These are phyloP conservation scores for Sclerotinia subarctica DNA, from an alignment of 2,329 filamentous ascomycete species.

Conservation along the genomic window DNA sequence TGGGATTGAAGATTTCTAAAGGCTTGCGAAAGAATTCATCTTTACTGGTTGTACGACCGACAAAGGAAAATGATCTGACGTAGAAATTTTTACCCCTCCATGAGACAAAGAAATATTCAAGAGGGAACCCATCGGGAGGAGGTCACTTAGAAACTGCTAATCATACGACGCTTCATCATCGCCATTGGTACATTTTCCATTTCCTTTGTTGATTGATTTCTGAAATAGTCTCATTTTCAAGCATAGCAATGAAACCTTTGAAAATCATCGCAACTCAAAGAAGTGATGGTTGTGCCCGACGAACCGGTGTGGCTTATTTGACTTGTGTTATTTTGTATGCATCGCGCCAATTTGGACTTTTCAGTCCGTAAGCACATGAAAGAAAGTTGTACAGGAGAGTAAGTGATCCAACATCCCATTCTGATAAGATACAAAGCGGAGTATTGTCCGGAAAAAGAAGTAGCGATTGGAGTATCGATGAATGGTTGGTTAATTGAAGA, in stretches of 20 bases:
- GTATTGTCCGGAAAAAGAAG: neutral
- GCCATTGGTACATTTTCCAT: neutral
- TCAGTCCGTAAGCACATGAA: constrained; percentile 1
- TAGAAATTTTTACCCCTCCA: neutral
- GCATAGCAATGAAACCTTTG: neutral
- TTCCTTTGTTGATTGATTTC: constrained; percentile 2
- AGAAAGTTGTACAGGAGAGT: neutral
- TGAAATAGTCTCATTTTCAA: constrained; percentile 1
- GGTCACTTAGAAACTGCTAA: neutral
- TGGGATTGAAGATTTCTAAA: neutral
- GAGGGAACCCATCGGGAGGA: neutral
- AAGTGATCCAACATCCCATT: neutral
- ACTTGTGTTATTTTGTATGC: neutral
- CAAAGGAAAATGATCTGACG: constrained; percentile 9
- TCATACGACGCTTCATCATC: constrained; percentile 13
- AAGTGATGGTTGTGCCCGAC: constrained; percentile 1
- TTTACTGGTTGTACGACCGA: neutral
- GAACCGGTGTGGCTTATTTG: constrained; percentile 14
- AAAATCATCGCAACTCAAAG: neutral
- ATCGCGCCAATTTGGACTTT: constrained; percentile 3
- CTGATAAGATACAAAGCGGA: constrained; percentile 1
- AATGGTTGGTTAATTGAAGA: constrained; percentile 2
- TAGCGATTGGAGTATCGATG: neutral
- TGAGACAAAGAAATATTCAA: neutral
- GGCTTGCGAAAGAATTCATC: neutral